Conservation (phyloP, 306 rosid genomes). For the Hippophae gyantsensis region DNA sequence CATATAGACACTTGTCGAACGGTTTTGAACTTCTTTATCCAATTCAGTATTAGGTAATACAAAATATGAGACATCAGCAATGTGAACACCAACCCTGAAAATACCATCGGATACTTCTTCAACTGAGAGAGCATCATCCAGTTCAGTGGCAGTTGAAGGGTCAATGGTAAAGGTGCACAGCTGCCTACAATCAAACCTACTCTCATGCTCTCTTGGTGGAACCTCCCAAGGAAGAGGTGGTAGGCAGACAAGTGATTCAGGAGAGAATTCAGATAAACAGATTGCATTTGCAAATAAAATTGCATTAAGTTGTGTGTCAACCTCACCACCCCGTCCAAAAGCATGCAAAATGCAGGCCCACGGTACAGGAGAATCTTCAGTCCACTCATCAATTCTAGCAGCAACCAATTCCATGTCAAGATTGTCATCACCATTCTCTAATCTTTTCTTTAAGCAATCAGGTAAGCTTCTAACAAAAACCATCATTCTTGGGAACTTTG, state of each 20-base stretch:
- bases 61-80: constrained; percentile 79
- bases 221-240: constrained; percentile 70
- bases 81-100: constrained; percentile 79
- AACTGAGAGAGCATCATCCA: constrained; percentile 88
- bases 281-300: constrained; percentile 67
- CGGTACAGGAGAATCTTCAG: constrained; percentile 51
- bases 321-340: constrained; percentile 60
- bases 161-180: constrained; percentile 74
- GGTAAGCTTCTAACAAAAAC: constrained; percentile 50
- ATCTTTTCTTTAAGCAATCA: constrained; percentile 41
- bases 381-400: constrained; percentile 62
- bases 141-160: constrained; percentile 74
- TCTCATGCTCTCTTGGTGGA: constrained; percentile 44
- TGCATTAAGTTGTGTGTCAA: constrained; percentile 64
- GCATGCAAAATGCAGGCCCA: constrained; percentile 44
- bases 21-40: constrained; percentile 55
- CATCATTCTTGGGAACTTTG: constrained; percentile 53
- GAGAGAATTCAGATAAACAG: constrained; percentile 47
- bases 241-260: constrained; percentile 47
- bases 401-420: constrained; percentile 65
- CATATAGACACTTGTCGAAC: constrained; percentile 81
- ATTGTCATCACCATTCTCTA: constrained; percentile 46
- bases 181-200: constrained; percentile 66
- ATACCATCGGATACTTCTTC: constrained; percentile 55
- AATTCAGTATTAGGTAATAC: constrained; percentile 61